These are phyloP conservation scores for Naganishia cerealis DNA, from an alignment of 1,284 basidiomycete genomes.

Conservation along the genomic window DNA sequence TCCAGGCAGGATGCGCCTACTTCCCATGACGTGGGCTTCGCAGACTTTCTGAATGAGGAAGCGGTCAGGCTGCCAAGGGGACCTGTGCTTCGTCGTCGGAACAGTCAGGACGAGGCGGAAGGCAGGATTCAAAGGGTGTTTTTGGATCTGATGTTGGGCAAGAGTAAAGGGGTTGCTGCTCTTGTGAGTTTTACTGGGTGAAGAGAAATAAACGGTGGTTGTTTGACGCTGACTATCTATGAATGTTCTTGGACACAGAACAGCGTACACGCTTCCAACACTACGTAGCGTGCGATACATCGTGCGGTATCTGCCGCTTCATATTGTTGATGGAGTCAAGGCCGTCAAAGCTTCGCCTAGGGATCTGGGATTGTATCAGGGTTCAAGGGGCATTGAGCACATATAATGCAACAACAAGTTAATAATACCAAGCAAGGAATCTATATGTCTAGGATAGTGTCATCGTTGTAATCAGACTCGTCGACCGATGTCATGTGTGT, in stretches of 20 bases:
- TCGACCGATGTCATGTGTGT: not conserved
- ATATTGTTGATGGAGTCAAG: not conserved
- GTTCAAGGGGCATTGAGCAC: not conserved
- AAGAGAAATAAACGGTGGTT: not conserved
- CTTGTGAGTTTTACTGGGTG: not conserved
- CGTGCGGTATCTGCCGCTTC: not conserved
- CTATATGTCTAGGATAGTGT: not conserved
- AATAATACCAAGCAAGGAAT: not conserved
- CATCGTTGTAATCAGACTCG: not conserved
- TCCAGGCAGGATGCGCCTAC: not conserved
- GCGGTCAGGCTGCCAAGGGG: not conserved
- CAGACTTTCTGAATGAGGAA: slow-evolving; percentile 8
- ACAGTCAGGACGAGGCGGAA: slow-evolving; percentile 24
- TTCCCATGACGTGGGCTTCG: not conserved
- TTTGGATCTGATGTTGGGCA: slow-evolving; percentile 20
- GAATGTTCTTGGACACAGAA: not conserved
- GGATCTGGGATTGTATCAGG: slow-evolving; percentile 10
- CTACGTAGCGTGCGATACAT: not conserved
- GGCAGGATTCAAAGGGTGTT: slow-evolving; percentile 20
- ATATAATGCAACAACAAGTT: not conserved
- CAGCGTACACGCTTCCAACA: not conserved
- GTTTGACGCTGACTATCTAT: not conserved
- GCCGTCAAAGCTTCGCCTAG: not conserved
- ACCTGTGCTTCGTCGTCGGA: slow-evolving; percentile 3
- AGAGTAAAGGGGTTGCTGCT: slow-evolving; percentile 5